These are phyloP conservation scores for Tolypocladium pustulatum DNA, from an alignment of 2,329 filamentous ascomycete species.

Conservation along the genomic window DNA sequence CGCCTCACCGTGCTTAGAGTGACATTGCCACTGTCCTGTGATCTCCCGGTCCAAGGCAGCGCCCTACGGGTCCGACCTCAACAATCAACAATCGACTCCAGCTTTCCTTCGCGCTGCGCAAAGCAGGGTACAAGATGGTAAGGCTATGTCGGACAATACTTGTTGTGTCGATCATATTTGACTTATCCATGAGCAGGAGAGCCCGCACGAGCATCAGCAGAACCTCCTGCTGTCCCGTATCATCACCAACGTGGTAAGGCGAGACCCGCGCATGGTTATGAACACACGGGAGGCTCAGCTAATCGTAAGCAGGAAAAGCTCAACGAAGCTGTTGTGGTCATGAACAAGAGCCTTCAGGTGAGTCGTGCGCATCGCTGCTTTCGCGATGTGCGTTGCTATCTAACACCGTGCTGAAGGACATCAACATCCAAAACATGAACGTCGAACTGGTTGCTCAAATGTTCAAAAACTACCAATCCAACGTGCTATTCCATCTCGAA, in stretches of 20 bases:
- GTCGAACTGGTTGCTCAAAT: conserved; percentile 96
- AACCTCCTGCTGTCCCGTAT: conserved; percentile 86
- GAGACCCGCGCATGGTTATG: neutral
- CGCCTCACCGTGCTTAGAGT: conserved; percentile 17
- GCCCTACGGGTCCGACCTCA: neutral
- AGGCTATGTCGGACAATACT: neutral
- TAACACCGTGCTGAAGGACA: conserved; percentile 50
- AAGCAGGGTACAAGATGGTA: neutral
- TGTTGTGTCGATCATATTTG: neutral
- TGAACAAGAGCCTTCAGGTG: conserved; percentile 88
- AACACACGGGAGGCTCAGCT: neutral
- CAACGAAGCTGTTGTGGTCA: conserved; percentile 82
- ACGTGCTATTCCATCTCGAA: conserved; percentile 94
- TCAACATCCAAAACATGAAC: conserved; percentile 98
- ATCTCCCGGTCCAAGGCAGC: neutral
- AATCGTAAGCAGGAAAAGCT: conserved; percentile 67
- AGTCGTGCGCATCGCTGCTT: neutral
- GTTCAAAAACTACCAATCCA: conserved; percentile 99
- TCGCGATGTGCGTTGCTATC: neutral
- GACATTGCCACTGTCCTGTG: conserved; percentile 3
- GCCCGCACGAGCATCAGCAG: conserved; percentile 95
- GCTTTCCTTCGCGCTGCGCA: neutral
- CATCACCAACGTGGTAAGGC: conserved; percentile 86
- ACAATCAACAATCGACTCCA: neutral
- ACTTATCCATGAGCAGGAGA: conserved; percentile 49